Conservation (phyloP, 2,329 filamentous ascomycete genomes). For the Pseudogymnoascus pannorum region DNA sequence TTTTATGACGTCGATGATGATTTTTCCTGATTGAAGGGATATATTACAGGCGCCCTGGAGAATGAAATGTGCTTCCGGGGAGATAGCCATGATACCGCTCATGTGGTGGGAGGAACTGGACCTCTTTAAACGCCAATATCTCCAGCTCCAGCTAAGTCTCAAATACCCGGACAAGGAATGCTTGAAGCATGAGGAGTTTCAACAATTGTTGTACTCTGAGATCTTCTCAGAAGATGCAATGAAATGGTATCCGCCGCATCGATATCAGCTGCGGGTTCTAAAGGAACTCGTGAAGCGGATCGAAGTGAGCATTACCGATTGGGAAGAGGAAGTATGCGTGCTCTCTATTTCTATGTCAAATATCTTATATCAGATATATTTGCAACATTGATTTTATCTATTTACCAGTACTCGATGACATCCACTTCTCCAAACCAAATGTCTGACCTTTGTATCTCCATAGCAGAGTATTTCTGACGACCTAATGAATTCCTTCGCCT, state of each 20-base stretch:
- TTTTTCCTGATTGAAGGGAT: slow-evolving; percentile 12
- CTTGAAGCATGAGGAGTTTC: slow-evolving; percentile 54
- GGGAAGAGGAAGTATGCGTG: slow-evolving; percentile 74
- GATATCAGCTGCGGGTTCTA: slow-evolving; percentile 65
- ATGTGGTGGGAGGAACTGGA: slow-evolving; percentile 30
- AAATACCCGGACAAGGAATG: slow-evolving; percentile 53
- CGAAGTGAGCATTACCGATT: slow-evolving; percentile 68
- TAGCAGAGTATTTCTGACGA: slow-evolving; percentile 74
- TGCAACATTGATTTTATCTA: slow-evolving; percentile 10
- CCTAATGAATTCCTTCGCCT: slow-evolving; percentile 62
- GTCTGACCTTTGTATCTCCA: slow-evolving; percentile 22
- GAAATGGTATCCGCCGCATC: slow-evolving; percentile 52
- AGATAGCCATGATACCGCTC: slow-evolving; percentile 24
- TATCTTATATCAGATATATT: slow-evolving; percentile 13
- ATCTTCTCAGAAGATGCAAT: slow-evolving; percentile 57
- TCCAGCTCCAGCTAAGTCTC: slow-evolving; percentile 63
- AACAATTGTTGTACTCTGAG: slow-evolving; percentile 56
- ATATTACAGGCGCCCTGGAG: slow-evolving; percentile 17
- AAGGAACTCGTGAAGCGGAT: slow-evolving; percentile 66
- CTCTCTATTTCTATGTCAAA: slow-evolving; percentile 13
- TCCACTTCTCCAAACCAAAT: slow-evolving; percentile 1
- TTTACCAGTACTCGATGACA: not conserved
- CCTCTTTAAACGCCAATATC: slow-evolving; percentile 66
- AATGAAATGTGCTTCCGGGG: slow-evolving; percentile 16
- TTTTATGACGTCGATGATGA: slow-evolving; percentile 4